These are phyloP conservation scores for Blepharisma stoltei DNA, from an alignment of 73 alveolate species.

Conservation along the genomic window DNA sequence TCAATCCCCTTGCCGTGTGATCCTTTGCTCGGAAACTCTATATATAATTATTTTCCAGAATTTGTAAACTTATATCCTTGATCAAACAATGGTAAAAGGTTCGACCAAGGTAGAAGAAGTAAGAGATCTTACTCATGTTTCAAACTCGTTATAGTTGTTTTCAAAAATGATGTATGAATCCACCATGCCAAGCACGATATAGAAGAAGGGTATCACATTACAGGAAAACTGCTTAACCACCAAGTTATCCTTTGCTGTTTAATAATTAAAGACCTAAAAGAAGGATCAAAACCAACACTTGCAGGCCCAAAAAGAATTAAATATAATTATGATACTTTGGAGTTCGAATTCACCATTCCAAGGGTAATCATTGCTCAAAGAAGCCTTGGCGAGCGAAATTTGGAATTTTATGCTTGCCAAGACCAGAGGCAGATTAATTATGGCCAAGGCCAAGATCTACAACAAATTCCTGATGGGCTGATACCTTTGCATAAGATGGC, in stretches of 20 bases:
- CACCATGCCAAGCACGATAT: background rate
- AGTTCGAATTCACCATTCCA: constrained; percentile 7
- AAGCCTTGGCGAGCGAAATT: background rate
- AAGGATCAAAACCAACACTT: background rate
- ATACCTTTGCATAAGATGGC: background rate
- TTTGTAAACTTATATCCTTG: no score
- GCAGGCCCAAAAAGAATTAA: constrained; percentile 26
- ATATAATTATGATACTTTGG: background rate
- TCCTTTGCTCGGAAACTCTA: no score
- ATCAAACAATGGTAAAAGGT: no score
- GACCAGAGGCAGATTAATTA: constrained; percentile 20
- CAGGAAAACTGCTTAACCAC: constrained; percentile 9
- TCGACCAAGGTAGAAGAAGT: no score
- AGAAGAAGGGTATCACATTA: background rate
- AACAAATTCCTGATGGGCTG: background rate
- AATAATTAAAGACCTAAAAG: constrained; percentile 8
- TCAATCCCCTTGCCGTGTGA: no score
- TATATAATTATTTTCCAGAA: no score
- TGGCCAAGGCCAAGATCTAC: constrained; percentile 2
- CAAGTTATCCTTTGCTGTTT: background rate
- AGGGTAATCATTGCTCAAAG: background rate
- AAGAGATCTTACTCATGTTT: background rate
- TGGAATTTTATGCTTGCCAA: background rate
- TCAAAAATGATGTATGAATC: background rate
- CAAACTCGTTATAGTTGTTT: background rate